A percentile compares a stretch with the other conserved stretches of the same genome.
Conservation (phyloP, 2,329 filamentous ascomycete genomes). For the Aurifilum marmelostoma region DNA sequence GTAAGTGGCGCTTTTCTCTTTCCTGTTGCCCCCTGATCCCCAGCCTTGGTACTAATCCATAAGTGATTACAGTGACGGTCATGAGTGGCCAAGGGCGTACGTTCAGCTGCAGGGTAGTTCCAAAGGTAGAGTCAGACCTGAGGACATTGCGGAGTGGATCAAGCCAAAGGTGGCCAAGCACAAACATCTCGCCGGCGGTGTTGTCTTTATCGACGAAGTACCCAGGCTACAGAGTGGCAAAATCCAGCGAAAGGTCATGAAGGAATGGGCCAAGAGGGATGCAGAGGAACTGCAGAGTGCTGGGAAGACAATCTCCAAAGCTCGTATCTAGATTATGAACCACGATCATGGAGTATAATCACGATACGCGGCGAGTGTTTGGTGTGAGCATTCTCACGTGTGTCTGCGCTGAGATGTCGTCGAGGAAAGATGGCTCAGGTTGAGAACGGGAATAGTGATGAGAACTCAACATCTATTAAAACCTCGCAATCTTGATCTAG, state of each 20-base stretch:
- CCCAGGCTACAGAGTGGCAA: constrained; percentile 62
- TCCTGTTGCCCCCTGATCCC: constrained; percentile 32
- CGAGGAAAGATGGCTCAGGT: too few relatives aligned
- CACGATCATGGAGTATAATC: background rate
- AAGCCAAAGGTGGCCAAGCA: constrained; percentile 53
- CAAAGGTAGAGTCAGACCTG: constrained; percentile 48
- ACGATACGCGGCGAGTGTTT: background rate
- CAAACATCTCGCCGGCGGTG: constrained; percentile 54
- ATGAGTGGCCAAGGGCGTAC: constrained; percentile 59
- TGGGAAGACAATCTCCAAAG: background rate
- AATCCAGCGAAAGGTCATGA: constrained; percentile 59
- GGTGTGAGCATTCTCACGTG: background rate
- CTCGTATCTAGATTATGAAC: background rate
- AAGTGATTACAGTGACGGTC: constrained; percentile 39
- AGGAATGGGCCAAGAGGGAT: constrained; percentile 61
- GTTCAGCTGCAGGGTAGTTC: constrained; percentile 52
- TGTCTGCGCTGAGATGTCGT: too few relatives aligned
- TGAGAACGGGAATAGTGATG: too few relatives aligned
- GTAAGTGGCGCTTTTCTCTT: background rate
- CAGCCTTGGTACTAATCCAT: constrained; percentile 1
- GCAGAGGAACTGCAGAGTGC: constrained; percentile 38
- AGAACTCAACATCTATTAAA: too few relatives aligned
- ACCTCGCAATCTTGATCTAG: too few relatives aligned
- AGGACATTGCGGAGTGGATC: constrained; percentile 56
- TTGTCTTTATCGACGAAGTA: constrained; percentile 59